Base-by-base conservation (phyloP, 306 rosid species). In the Cicer yamashitae region DNA sequence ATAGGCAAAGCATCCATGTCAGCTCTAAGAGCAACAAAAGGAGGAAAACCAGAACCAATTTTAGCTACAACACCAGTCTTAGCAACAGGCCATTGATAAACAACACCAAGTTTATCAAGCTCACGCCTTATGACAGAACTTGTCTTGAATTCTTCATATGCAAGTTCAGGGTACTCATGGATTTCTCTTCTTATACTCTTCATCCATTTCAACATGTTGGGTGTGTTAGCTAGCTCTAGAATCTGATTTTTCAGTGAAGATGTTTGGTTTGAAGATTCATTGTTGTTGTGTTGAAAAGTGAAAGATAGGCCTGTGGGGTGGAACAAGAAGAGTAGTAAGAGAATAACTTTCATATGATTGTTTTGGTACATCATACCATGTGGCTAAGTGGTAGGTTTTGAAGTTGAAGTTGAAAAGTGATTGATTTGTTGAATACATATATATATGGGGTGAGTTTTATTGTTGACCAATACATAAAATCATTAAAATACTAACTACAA, bases 1-100 rank as follows among this genome's bases (percentile, higher is more conserved):
- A 93, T 86, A 17, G 98, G 98, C 84, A 93, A 61, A 69, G 97
- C 98, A 83, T 93, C 97, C 98, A 93, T 93, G 75, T 93, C 98
- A 1, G 97, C 98, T 83, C 98, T 86, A 7, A 91, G 88, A 79
- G 97, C 98, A 67, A 93, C 89, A 80, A 89, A 83, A 40, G 98
- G 98, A 13, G 96, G 86, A 73, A 75, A 80, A 3, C 98, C 97
- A 70, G 96, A 84, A 25, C 98, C 98, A 72, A 93, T 76, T 15
- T 73, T 84, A 10, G 97, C 98, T 6, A 91, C 98, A 0, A 91
- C 81, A 20, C 98, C 98, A 3, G 97, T 93, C 6, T 59, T 74
- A 2, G 97, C 97, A 72, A 91, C 96, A 0, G 97, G 98, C 98
- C 98, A 93, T 3, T 79, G 73, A 72, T 88, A 93, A 50, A 82